Base-by-base conservation (phyloP, 169 alveolate species). In the Cryptosporidium meleagridis region DNA sequence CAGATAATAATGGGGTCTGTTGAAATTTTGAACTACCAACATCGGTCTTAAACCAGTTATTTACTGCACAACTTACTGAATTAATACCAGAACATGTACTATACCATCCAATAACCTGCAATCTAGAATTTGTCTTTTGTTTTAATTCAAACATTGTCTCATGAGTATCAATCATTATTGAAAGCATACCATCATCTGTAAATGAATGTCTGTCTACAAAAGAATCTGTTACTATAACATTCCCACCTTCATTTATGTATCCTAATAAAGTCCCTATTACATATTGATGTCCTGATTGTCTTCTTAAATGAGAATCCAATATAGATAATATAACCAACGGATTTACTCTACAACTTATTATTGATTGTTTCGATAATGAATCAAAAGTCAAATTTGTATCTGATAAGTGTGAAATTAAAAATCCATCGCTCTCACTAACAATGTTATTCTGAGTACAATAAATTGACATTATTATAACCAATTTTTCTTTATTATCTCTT, bases 221-320 rank as follows among this genome's bases (percentile, higher is more conserved):
- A 91, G 97, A 96, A 75, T 96, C 98, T n/a, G 98, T 93, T 69
- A 96, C 94, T 86, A 95, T 97, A 53, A 96, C 94, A 41, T 94
- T 89, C 75, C 95, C 95, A 31, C 97, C 95, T 85, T 96, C 98
- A 69, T 94, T 91, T 37, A 95, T 92, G 1, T 95, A 91, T 6
- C 98, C 98, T 85, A 96, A 87, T 37, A 96, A 91, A 4, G 98
- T 96, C 41, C 98, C 98, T 61, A 96, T 95, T 41, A 95, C 97
- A 85, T 94, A 94, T 53, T 94, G 94, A 67, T 96, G 98, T 41
- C 96, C 97, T 61, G 94, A 96, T 55, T 96, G 97, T 18, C 97
- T 92, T 58, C 98, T 91, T 87, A 96, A 80, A 75, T 95, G 95
- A 26, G 98, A 95, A 75, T 96, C 98, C 86, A 96, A 51, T n/a